Conservation (phyloP, 176 grass and related monocot species). For the Cocos nucifera region DNA sequence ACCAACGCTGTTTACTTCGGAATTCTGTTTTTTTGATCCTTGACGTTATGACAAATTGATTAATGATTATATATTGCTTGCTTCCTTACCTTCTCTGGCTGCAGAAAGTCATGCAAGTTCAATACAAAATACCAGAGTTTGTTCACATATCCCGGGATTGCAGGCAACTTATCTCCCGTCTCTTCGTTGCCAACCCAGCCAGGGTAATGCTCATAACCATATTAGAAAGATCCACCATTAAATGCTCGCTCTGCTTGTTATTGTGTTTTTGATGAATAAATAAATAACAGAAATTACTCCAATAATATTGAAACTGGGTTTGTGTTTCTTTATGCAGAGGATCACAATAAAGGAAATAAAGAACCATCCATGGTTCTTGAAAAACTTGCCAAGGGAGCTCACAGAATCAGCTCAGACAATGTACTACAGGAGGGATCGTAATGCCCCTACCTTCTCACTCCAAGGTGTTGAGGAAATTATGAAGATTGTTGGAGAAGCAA, state of each 20-base stretch:
- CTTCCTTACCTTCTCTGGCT: neutral
- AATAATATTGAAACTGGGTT: constrained; percentile 8
- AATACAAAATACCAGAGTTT: constrained; percentile 76
- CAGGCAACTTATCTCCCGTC: constrained; percentile 54
- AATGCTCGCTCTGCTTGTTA: too few species aligned
- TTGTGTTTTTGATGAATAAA: neutral
- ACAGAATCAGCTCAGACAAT: constrained; percentile 58
- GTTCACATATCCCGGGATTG: constrained; percentile 66
- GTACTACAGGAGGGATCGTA: constrained; percentile 45
- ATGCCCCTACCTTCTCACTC: constrained; percentile 31
- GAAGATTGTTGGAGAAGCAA: constrained; percentile 67
- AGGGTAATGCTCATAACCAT: constrained; percentile 35
- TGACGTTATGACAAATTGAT: too few species aligned
- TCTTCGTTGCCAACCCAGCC: constrained; percentile 51
- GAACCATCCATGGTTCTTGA: constrained; percentile 79
- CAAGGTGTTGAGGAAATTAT: constrained; percentile 73
- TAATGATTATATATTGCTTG: too few species aligned
- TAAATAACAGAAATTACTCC: neutral
- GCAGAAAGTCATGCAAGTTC: constrained; percentile 60
- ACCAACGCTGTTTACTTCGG: too few species aligned
- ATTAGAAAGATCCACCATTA: neutral
- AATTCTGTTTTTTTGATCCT: too few species aligned
- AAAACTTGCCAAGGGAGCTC: constrained; percentile 74
- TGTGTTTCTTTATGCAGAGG: constrained; percentile 22
- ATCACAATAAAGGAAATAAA: constrained; percentile 75